These are phyloP conservation scores for Ganoderma resinaceum DNA, from an alignment of 1,284 basidiomycete genomes.

Conservation along the genomic window DNA sequence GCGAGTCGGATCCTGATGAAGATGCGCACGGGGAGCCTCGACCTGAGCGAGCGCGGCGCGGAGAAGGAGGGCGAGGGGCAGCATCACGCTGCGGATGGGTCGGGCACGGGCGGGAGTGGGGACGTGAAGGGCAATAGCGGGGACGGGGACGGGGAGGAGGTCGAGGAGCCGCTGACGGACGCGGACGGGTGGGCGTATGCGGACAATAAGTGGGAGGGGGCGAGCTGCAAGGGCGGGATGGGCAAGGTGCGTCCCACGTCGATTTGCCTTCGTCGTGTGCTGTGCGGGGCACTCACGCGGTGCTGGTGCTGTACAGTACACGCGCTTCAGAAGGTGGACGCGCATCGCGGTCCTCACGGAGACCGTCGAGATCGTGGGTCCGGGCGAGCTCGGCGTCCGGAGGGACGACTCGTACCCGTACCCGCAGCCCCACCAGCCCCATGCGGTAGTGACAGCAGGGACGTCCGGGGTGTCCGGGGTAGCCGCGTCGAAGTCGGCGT, in stretches of 20 bases:
- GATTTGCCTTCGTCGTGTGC: background rate
- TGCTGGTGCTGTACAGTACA: conserved; percentile 68
- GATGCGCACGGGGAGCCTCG: conserved; percentile 49
- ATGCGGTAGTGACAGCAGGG: no score
- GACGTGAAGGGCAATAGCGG: conserved; percentile 29
- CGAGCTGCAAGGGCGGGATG: conserved; percentile 80
- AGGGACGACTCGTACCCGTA: conserved; percentile 27
- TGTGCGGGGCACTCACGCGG: background rate
- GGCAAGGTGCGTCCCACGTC: conserved; percentile 66
- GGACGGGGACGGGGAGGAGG: conserved; percentile 39
- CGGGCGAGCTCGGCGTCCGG: conserved; percentile 40
- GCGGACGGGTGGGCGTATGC: conserved; percentile 93
- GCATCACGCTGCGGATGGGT: conserved; percentile 7
- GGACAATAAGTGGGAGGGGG: conserved; percentile 95
- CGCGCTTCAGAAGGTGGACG: conserved; percentile 84
- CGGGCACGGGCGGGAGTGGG: conserved; percentile 30
- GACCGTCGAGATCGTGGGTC: conserved; percentile 63
- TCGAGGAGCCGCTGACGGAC: conserved; percentile 71
- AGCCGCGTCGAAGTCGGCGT: background rate
- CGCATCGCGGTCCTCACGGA: conserved; percentile 82
- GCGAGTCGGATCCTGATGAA: conserved; percentile 54
- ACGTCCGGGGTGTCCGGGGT: background rate
- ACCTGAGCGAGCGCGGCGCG: conserved; percentile 33
- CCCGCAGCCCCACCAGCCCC: no score
- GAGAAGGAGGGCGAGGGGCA: conserved; percentile 33